Evolutionary conservation across 2,329 filamentous ascomycete genomes (phyloP).

Genomic region (Penicillium sp.): DNA sequence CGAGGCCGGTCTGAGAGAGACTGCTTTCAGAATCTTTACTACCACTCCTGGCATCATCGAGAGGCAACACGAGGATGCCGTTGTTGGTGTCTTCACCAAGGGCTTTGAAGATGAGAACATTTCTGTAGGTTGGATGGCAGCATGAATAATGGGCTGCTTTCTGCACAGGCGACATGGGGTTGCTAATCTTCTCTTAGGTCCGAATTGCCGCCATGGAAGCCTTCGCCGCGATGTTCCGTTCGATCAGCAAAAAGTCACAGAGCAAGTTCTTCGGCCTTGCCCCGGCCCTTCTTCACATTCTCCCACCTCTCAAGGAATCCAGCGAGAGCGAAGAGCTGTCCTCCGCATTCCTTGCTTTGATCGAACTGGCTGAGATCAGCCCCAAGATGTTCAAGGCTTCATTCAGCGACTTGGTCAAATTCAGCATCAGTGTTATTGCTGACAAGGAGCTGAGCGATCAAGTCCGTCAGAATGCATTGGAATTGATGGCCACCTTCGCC

Average conservation of each 20-base stretch:
- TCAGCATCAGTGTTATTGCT: constrained; percentile 90
- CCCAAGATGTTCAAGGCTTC: constrained; percentile 96
- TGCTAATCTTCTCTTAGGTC: constrained; percentile 59
- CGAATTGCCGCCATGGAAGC: constrained; percentile 94
- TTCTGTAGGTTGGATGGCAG: constrained; percentile 57
- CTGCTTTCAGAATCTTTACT: constrained; percentile 91
- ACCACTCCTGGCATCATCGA: constrained; percentile 95
- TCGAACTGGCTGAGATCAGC: constrained; percentile 90
- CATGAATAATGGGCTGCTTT: neutral
- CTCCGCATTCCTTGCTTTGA: constrained; percentile 85
- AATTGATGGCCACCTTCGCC: constrained; percentile 97
- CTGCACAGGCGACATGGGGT: neutral
- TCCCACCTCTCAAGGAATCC: constrained; percentile 90
- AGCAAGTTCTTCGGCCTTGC: constrained; percentile 85
- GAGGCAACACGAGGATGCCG: constrained; percentile 90
- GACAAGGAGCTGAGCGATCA: constrained; percentile 93
- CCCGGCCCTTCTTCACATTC: constrained; percentile 89
- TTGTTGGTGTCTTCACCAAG: constrained; percentile 83
- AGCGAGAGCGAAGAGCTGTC: constrained; percentile 89
- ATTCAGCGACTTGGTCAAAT: constrained; percentile 91
- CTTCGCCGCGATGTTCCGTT: constrained; percentile 94
- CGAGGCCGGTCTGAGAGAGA: constrained; percentile 84
- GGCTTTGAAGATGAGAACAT: constrained; percentile 90
- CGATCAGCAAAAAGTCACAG: constrained; percentile 84
- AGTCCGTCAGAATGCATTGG: constrained; percentile 89